These are phyloP conservation scores for Centella asiatica DNA, from an alignment of 129 eudicot species.

Conservation along the genomic window DNA sequence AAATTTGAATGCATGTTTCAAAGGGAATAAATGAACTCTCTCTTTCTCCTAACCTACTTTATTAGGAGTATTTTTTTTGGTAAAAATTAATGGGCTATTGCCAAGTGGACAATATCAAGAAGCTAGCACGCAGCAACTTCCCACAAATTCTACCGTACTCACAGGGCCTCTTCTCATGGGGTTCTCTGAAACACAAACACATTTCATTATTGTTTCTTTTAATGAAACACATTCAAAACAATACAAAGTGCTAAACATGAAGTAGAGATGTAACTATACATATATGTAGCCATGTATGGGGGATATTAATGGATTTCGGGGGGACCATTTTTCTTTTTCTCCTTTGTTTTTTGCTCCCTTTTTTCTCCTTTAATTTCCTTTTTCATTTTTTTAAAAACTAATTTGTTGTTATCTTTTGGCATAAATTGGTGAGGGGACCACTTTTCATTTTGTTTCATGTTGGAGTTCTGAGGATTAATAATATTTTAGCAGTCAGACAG, in stretches of 20 bases:
- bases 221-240: conserved; percentile 22
- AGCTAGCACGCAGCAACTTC: no score
- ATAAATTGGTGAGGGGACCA: not conserved
- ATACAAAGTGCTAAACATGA: no score
- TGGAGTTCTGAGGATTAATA: not conserved
- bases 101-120: conserved; percentile 1
- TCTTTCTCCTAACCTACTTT: not conserved
- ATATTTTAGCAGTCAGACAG: not conserved
- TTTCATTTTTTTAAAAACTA: no score
- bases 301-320: no score
- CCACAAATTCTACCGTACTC: conserved; percentile 9
- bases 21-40: not conserved
- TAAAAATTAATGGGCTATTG: conserved; percentile 4
- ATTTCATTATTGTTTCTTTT: conserved; percentile 23
- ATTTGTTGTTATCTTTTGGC: no score
- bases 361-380: no score
- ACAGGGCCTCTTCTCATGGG: not conserved
- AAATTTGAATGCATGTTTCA: not conserved
- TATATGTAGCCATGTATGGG: no score
- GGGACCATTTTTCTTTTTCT: no score
- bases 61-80: not conserved
- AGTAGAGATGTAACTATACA: no score
- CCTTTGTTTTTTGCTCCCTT: no score
- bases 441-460: not conserved
- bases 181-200: not conserved